Evolutionary conservation across 2,329 filamentous ascomycete species (phyloP).

Genomic region (Pseudonectria foliicola): DNA sequence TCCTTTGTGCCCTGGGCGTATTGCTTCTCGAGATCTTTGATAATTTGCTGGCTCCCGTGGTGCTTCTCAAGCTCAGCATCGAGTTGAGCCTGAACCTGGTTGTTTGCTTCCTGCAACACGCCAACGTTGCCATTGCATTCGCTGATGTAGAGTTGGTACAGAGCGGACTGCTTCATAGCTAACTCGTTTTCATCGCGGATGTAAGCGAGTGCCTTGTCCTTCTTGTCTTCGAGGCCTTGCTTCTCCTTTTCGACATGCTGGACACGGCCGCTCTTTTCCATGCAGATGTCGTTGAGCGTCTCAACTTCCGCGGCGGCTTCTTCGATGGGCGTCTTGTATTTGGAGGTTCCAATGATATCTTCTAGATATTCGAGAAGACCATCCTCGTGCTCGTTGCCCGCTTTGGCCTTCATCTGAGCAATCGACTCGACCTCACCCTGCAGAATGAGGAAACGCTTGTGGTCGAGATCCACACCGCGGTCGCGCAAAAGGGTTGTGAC

Average conservation of each 20-base stretch:
- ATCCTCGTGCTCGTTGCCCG: slow-evolving; percentile 89
- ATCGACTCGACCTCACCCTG: slow-evolving; percentile 98
- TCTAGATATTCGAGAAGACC: slow-evolving; percentile 94
- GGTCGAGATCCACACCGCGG: slow-evolving; percentile 88
- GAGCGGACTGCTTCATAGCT: slow-evolving; percentile 75
- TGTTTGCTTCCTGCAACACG: slow-evolving; percentile 82
- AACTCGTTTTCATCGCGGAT: slow-evolving; percentile 93
- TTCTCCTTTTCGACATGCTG: slow-evolving; percentile 98
- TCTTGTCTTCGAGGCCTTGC: slow-evolving; percentile 87
- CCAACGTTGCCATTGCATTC: slow-evolving; percentile 84
- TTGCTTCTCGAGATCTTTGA: slow-evolving; percentile 80
- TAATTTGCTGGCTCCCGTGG: slow-evolving; percentile 78
- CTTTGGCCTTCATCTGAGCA: slow-evolving; percentile 98
- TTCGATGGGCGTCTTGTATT: slow-evolving; percentile 96
- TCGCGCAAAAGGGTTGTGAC: slow-evolving; percentile 84
- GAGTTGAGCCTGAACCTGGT: slow-evolving; percentile 82
- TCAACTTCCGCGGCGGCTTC: slow-evolving; percentile 88
- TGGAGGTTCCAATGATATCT: slow-evolving; percentile 97
- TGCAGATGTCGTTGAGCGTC: slow-evolving; percentile 84
- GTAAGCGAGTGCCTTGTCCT: slow-evolving; percentile 84
- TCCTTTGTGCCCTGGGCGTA: slow-evolving; percentile 80
- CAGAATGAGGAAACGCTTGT: slow-evolving; percentile 95
- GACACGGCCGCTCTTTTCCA: slow-evolving; percentile 90
- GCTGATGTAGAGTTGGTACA: slow-evolving; percentile 86
- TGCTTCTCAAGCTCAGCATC: slow-evolving; percentile 87